Evolutionary conservation across 2,329 filamentous ascomycete genomes (phyloP), one percentile per base, ranked within the genome.

Genomic region (Emergomyces africanus): DNA sequence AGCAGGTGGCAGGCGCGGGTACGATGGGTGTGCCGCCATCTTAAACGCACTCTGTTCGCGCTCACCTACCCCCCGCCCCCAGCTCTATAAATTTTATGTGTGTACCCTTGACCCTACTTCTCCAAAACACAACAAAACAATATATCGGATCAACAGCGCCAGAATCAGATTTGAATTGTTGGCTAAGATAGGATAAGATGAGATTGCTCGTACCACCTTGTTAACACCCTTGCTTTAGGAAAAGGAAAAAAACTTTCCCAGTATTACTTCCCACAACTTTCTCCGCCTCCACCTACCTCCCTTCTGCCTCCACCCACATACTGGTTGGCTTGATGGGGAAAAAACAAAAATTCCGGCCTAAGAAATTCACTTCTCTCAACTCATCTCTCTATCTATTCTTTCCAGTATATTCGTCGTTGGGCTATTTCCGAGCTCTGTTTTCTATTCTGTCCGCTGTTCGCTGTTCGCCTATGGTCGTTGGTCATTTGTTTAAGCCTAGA

Each of bases 1-100:
- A 84, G 64, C 79, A 79, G 58, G 85, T 85, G 78, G 73, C 77
- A n/a, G 73, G 67, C 33, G 68, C 66, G 35, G 72, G 72, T 41
- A 70, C 70, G 54, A 66, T 72, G 61, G 73, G 72, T 30, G 68
- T 67, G 25, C 67, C 71, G 48, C 66, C 70, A 2, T 49, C 46
- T 12, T 57, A 57, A 57, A 15, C 10, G 14, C 20, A 35, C 9
- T 5, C n/a, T 8, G 8, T 35, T 35, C 9, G 33, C 33, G 33
- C 33, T 1, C 33, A 35, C n/a, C 20, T 6, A 30, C 30, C 3
- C 6, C 3, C 30, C 30, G 30, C 6, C 3, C 30, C 18, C 5
- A 3, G 15, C 14, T 50, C 0, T 15, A 50, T 30, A 3, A 25
- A 3, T 49, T 12, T 5, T 49, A 49, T 49, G 12, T 28, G 8